These are phyloP conservation scores for Phanerodontia chrysosporium DNA, from an alignment of 768 basidiomycete species.

Conservation along the genomic window DNA sequence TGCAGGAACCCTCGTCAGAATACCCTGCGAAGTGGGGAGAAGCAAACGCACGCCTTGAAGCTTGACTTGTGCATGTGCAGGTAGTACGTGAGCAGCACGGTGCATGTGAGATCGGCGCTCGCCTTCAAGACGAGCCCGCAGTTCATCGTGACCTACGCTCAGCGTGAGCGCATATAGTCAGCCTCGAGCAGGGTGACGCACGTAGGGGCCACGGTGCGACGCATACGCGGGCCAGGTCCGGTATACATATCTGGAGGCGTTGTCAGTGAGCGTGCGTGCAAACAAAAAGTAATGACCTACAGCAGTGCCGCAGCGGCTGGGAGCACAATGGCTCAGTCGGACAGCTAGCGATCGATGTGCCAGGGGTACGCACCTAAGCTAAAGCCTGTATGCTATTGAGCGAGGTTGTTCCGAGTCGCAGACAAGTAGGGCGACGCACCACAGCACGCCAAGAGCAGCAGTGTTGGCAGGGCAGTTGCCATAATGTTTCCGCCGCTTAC, in stretches of 20 bases:
- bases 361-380: slow-evolving; percentile 5
- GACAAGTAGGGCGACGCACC: neutral
- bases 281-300: neutral
- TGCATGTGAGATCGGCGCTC: neutral
- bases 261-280: neutral
- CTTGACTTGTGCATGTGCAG: neutral
- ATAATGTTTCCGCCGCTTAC: slow-evolving; percentile 3
- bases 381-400: neutral
- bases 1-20: neutral
- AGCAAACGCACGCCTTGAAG: neutral
- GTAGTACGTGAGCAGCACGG: slow-evolving; percentile 4
- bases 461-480: neutral
- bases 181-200: neutral
- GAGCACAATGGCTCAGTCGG: neutral
- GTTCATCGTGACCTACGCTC: slow-evolving; percentile 6
- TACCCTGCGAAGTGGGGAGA: neutral
- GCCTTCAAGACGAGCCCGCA: slow-evolving; percentile 1
- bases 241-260: neutral
- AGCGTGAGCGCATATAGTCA: neutral
- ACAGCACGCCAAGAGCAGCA: no score
- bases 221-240: neutral
- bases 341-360: neutral
- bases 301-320: neutral
- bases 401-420: neutral
- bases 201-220: neutral